Conservation (phyloP, 768 basidiomycete species). For the Phaffia australis region DNA sequence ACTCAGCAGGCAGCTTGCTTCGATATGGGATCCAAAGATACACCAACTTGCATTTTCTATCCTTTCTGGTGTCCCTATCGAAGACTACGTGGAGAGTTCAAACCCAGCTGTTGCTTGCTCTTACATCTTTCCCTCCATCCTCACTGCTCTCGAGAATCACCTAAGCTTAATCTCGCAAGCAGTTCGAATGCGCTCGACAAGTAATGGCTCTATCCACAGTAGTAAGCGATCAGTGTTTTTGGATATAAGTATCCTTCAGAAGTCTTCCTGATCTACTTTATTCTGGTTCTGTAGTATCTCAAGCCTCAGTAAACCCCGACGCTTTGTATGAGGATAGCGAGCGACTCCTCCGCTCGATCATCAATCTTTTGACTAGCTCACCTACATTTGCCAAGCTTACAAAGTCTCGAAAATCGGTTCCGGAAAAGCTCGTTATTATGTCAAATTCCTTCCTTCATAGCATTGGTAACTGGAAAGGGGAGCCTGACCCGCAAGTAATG, state of each 20-base stretch:
- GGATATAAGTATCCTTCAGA: neutral
- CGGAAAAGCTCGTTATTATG: constrained; percentile 14
- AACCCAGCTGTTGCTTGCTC: constrained; percentile 28
- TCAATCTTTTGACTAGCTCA: constrained; percentile 6
- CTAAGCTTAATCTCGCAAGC: constrained; percentile 33
- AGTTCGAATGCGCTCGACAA: constrained; percentile 29
- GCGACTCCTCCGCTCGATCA: constrained; percentile 7
- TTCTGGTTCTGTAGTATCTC: neutral
- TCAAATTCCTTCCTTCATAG: constrained; percentile 5
- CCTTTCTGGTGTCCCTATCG: constrained; percentile 47
- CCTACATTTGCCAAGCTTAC: constrained; percentile 14
- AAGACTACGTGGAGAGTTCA: neutral
- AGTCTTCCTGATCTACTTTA: neutral
- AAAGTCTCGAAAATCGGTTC: constrained; percentile 7
- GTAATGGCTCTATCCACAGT: constrained; percentile 1
- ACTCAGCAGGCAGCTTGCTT: constrained; percentile 56
- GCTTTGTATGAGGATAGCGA: constrained; percentile 1
- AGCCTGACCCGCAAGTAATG: no score
- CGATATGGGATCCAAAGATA: constrained; percentile 56
- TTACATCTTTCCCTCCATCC: constrained; percentile 53
- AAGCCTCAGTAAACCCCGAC: neutral
- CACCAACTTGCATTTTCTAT: constrained; percentile 60
- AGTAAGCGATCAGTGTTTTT: neutral
- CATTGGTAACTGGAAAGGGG: neutral
- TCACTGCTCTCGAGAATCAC: constrained; percentile 55